These are phyloP conservation scores for Neophaeococcomyces aloes DNA, from an alignment of 2,329 filamentous ascomycete species.

Conservation along the genomic window DNA sequence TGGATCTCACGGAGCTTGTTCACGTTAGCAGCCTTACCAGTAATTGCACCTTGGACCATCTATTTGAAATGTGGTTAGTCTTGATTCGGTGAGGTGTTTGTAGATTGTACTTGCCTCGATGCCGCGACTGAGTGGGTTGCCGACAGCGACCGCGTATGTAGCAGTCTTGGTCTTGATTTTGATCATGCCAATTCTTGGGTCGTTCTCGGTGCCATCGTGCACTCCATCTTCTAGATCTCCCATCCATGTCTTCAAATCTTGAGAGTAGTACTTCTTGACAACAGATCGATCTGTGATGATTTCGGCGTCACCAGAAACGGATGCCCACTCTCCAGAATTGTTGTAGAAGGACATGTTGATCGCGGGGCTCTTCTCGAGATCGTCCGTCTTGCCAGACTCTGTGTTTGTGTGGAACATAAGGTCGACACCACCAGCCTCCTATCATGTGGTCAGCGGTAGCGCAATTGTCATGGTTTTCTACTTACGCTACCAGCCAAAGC, in stretches of 20 bases:
- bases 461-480: neutral
- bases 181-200: conserved; percentile 74
- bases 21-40: conserved; percentile 58
- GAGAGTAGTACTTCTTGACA: conserved; percentile 66
- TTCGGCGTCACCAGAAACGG: conserved; percentile 61
- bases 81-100: neutral
- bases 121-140: conserved; percentile 52
- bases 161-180: conserved; percentile 61
- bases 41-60: conserved; percentile 63
- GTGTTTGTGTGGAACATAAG: conserved; percentile 88
- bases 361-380: conserved; percentile 59
- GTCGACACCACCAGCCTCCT: conserved; percentile 71
- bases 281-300: conserved; percentile 59
- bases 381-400: conserved; percentile 77
- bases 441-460: neutral
- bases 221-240: conserved; percentile 74
- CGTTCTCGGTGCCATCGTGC: conserved; percentile 70
- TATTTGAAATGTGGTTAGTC: neutral
- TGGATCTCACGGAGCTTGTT: conserved; percentile 68
- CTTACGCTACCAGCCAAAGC: conserved; percentile 65
- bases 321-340: conserved; percentile 71
- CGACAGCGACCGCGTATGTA: conserved; percentile 58
- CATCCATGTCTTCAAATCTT: conserved; percentile 68
- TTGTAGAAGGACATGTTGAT: conserved; percentile 77
- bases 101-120: conserved; percentile 39